phyloP scores from a whole-genome alignment of 2,329 filamentous ascomycete species.

The Metarhizium sp. region DNA sequence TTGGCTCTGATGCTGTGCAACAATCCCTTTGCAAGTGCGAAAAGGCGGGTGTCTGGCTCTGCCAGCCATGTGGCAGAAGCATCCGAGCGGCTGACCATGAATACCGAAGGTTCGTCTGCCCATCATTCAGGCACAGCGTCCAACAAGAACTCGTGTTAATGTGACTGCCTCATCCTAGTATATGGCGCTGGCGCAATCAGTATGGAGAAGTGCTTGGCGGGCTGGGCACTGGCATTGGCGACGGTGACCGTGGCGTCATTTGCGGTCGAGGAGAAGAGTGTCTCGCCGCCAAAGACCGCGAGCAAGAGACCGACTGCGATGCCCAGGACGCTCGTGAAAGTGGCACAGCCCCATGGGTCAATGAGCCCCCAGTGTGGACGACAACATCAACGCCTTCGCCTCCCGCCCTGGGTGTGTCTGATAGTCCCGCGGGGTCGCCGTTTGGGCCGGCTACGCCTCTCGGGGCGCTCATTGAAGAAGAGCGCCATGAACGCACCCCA shows the following conservation, averaged over 20 bases:
- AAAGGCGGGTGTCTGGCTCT: constrained; percentile 65
- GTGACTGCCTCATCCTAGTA: constrained; percentile 28
- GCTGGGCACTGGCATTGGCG: constrained; percentile 77
- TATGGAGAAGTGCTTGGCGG: constrained; percentile 76
- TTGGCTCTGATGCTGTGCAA: constrained; percentile 48
- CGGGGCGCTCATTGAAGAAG: constrained; percentile 19
- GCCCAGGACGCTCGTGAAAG: constrained; percentile 58
- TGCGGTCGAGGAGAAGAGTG: constrained; percentile 74
- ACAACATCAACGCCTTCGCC: constrained; percentile 12
- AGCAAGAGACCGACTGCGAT: constrained; percentile 79
- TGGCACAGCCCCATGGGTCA: constrained; percentile 12
- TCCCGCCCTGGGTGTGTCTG: constrained; percentile 7
- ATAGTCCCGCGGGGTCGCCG: constrained; percentile 7
- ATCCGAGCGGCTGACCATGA: constrained; percentile 52
- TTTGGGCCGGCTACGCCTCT: constrained; percentile 13
- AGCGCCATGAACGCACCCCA: constrained; percentile 31
- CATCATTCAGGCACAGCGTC: not conserved
- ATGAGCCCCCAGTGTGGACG: constrained; percentile 12
- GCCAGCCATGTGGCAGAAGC: constrained; percentile 69
- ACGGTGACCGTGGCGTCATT: constrained; percentile 78
- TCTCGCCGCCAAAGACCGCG: constrained; percentile 65
- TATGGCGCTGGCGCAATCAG: constrained; percentile 83
- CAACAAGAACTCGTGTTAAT: not conserved
- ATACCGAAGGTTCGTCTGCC: constrained; percentile 42
- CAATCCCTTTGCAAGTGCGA: constrained; percentile 44